These are phyloP conservation scores for Clonostachys byssicola DNA, from an alignment of 2,329 filamentous ascomycete genomes.

Conservation along the genomic window DNA sequence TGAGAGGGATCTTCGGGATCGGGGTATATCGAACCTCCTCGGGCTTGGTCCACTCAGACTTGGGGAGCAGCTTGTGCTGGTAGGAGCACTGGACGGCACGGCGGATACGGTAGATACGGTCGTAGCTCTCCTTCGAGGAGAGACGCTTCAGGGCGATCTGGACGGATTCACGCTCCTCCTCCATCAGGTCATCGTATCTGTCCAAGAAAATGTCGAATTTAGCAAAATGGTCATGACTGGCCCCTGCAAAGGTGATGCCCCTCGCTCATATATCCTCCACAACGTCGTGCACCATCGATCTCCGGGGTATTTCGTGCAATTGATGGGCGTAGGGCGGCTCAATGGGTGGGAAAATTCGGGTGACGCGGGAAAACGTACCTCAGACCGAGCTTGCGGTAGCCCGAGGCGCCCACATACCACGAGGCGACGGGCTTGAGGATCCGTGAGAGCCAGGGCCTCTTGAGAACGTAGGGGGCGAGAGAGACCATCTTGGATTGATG, in stretches of 20 bases:
- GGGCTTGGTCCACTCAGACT: constrained; percentile 55
- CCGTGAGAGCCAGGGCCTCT: constrained; percentile 79
- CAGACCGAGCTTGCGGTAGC: constrained; percentile 90
- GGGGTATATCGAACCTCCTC: constrained; percentile 32
- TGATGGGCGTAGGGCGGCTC: no score
- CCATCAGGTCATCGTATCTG: constrained; percentile 91
- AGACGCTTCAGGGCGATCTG: constrained; percentile 89
- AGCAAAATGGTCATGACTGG: no score
- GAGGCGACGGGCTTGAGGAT: constrained; percentile 75
- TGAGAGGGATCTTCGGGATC: constrained; percentile 1
- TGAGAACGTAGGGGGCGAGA: constrained; percentile 69
- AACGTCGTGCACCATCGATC: no score
- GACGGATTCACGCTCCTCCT: constrained; percentile 85
- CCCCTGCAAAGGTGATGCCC: no score
- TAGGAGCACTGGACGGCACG: constrained; percentile 79
- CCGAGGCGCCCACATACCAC: constrained; percentile 86
- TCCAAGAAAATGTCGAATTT: neutral
- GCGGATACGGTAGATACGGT: constrained; percentile 95
- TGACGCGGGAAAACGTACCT: constrained; percentile 51
- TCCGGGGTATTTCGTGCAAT: no score
- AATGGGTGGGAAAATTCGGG: no score
- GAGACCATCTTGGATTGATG: constrained; percentile 57
- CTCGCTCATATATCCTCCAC: no score
- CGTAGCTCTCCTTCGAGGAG: constrained; percentile 84
- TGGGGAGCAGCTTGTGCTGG: constrained; percentile 61